phyloP scores from a whole-genome alignment of 208 protist species.

The Leishmania tarentolae region DNA sequence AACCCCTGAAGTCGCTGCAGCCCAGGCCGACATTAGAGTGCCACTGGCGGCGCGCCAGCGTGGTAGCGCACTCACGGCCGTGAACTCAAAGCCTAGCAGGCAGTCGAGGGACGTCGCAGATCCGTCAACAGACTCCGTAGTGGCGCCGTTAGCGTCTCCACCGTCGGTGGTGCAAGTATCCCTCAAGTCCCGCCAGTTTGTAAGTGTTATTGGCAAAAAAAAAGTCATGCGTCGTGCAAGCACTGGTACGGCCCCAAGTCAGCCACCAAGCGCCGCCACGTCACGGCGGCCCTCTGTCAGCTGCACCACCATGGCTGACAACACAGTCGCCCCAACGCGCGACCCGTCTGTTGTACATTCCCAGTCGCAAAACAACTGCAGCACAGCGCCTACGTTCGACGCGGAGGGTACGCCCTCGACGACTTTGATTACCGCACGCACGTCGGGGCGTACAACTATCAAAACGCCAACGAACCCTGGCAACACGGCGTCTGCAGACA shows the following conservation, averaged over 20 bases:
- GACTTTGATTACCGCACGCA: slow-evolving; percentile 14
- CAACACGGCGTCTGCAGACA: neutral
- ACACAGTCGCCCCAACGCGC: slow-evolving; percentile 9
- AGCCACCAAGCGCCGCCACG: neutral
- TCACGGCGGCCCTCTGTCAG: slow-evolving; percentile 16
- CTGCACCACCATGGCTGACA: neutral
- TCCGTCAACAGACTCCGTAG: neutral
- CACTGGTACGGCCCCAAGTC: neutral
- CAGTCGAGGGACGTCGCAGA: neutral
- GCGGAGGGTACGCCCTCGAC: slow-evolving; percentile 11
- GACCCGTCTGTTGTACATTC: slow-evolving; percentile 16
- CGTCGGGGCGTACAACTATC: neutral
- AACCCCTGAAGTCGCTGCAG: neutral
- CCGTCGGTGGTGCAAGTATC: neutral
- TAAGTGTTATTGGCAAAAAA: neutral
- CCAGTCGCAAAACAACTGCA: neutral
- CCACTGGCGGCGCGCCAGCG: neutral
- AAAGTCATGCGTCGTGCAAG: slow-evolving; percentile 18
- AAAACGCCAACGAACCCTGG: neutral
- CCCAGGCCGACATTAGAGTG: neutral
- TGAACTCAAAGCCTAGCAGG: neutral
- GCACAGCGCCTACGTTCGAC: neutral
- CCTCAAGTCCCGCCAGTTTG: neutral
- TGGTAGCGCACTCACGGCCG: neutral
- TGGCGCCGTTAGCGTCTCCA: neutral